Evolutionary conservation across 1,284 basidiomycete genomes (phyloP).

Genomic region (Pyrrhoderma noxium): DNA sequence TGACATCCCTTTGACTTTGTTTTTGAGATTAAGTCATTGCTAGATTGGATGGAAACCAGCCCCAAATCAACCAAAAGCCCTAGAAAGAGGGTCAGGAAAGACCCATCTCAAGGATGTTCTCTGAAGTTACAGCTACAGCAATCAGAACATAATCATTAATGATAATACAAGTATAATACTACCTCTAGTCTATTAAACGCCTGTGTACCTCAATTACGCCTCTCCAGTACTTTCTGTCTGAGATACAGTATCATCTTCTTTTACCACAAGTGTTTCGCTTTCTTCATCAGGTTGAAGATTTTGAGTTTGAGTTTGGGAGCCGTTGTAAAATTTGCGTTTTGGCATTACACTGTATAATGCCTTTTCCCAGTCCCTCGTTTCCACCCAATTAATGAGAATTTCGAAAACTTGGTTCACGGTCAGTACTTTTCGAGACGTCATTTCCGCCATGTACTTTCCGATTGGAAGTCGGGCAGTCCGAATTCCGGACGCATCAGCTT

Average conservation of each 20-base stretch:
- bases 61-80: constrained; percentile 75
- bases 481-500: constrained; percentile 70
- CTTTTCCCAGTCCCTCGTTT: constrained; percentile 73
- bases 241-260: background rate
- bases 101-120: constrained; percentile 79
- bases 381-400: constrained; percentile 87
- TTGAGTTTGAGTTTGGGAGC: constrained; percentile 13
- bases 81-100: constrained; percentile 80
- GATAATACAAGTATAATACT: background rate
- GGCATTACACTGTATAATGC: constrained; percentile 85
- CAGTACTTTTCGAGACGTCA: constrained; percentile 89
- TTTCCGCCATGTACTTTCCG: constrained; percentile 72
- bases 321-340: constrained; percentile 67
- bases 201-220: background rate
- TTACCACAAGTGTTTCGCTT: background rate
- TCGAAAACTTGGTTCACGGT: constrained; percentile 97
- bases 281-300: background rate
- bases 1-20: constrained; percentile 3
- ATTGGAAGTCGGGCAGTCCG: constrained; percentile 90
- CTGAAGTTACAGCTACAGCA: background rate
- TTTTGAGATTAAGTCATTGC: constrained; percentile 11
- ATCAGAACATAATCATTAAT: background rate
- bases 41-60: constrained; percentile 99
- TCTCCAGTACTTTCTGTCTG: background rate
- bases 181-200: background rate